phyloP scores from a whole-genome alignment of 495 filamentous ascomycete species.

The Hypoxylon intermedium region DNA sequence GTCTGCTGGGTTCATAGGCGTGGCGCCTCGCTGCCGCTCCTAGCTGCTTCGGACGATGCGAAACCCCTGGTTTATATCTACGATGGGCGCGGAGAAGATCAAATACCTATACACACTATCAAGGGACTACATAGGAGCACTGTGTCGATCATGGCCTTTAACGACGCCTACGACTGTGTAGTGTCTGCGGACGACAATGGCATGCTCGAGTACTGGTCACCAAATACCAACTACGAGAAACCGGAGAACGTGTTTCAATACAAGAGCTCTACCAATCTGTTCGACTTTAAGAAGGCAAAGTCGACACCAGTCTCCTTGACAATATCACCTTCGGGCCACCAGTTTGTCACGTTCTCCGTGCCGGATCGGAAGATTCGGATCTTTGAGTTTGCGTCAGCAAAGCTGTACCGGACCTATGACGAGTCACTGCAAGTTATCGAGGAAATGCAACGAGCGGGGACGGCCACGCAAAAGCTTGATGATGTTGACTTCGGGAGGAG shows the following conservation, averaged over 20 bases:
- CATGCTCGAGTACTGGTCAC: slow-evolving; percentile 97
- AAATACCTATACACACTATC: slow-evolving; percentile 74
- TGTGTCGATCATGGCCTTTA: slow-evolving; percentile 86
- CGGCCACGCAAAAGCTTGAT: slow-evolving; percentile 76
- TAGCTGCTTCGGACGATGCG: slow-evolving; percentile 86
- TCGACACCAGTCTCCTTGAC: slow-evolving; percentile 84
- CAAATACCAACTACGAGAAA: slow-evolving; percentile 82
- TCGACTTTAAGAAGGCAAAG: slow-evolving; percentile 96
- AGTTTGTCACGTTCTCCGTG: slow-evolving; percentile 90
- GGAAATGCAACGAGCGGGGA: slow-evolving; percentile 94
- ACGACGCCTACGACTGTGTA: slow-evolving; percentile 86
- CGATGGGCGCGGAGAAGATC: slow-evolving; percentile 85
- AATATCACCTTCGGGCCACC: slow-evolving; percentile 81
- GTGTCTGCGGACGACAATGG: slow-evolving; percentile 87
- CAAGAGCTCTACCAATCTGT: slow-evolving; percentile 91
- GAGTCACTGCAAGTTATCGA: slow-evolving; percentile 85
- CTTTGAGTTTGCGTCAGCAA: slow-evolving; percentile 89
- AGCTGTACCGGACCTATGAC: slow-evolving; percentile 90
- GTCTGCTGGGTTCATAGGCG: slow-evolving; percentile 93
- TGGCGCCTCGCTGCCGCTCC: slow-evolving; percentile 82
- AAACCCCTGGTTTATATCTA: slow-evolving; percentile 78
- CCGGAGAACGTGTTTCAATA: slow-evolving; percentile 88
- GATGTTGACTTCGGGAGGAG: slow-evolving; percentile 91
- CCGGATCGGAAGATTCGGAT: slow-evolving; percentile 91
- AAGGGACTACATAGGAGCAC: slow-evolving; percentile 76